phyloP scores from a whole-genome alignment of 1,139 yeast species.

The Magnusiomyces starmeri region DNA sequence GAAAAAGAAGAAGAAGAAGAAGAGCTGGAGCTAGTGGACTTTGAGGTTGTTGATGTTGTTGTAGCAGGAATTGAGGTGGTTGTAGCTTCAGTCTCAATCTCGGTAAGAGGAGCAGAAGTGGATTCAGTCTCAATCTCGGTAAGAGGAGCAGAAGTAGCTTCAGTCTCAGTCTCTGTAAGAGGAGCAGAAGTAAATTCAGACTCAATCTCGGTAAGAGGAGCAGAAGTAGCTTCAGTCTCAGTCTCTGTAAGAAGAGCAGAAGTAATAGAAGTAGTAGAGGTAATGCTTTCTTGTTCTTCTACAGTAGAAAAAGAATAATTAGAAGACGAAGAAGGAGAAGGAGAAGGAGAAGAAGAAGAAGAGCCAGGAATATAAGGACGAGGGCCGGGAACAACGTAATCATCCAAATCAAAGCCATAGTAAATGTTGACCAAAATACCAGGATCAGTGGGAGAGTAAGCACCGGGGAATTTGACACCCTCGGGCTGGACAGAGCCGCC shows the following conservation, averaged over 20 bases:
- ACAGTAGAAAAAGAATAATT: background rate
- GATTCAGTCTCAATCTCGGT: background rate
- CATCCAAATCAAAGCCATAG: background rate
- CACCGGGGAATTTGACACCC: conserved; percentile 18
- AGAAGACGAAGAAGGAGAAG: background rate
- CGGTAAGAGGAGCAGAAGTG: no score
- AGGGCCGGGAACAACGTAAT: background rate
- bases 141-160: background rate
- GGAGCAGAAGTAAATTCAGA: background rate
- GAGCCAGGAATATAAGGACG: background rate
- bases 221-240: background rate
- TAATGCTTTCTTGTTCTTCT: background rate
- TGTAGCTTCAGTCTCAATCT: no score
- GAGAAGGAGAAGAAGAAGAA: background rate
- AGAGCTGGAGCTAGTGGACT: no score
- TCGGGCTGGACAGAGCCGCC: conserved; percentile 14
- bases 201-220: background rate
- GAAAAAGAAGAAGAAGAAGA: background rate
- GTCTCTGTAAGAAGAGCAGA: background rate
- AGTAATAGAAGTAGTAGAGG: background rate
- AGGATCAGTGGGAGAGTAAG: conserved; percentile 15
- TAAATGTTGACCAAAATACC: conserved; percentile 14
- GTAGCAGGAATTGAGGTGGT: no score
- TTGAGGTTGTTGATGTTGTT: no score
- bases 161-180: background rate